Conservation (phyloP, 257 asterid species). For the Ocimum tenuiflorum region DNA sequence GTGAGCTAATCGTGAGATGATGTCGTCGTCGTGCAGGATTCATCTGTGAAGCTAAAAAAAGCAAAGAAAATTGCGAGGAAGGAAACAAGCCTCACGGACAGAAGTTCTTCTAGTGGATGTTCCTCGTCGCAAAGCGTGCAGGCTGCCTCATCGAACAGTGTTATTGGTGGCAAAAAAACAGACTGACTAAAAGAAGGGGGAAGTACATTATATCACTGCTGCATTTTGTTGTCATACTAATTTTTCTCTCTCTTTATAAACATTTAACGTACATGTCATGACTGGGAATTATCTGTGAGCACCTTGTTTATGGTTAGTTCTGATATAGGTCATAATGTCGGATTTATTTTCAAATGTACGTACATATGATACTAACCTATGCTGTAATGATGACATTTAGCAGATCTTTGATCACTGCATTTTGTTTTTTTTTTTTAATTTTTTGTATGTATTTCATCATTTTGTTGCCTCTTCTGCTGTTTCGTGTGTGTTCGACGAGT, state of each 20-base stretch:
- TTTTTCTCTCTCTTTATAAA: slow-evolving; percentile 2
- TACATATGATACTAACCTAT: too few species aligned
- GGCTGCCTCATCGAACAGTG: slow-evolving; percentile 65
- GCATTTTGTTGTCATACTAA: slow-evolving; percentile 8
- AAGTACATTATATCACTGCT: slow-evolving; percentile 3
- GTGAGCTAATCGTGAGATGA: slow-evolving; percentile 9
- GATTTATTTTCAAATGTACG: not conserved
- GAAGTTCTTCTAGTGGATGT: slow-evolving; percentile 84
- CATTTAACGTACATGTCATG: not conserved
- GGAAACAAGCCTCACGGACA: slow-evolving; percentile 51
- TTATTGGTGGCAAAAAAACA: slow-evolving; percentile 48
- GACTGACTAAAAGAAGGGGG: slow-evolving; percentile 27
- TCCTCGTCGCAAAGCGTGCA: slow-evolving; percentile 74
- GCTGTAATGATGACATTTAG: too few species aligned
- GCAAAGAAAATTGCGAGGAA: slow-evolving; percentile 46
- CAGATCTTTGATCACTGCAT: too few species aligned
- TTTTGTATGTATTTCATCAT: too few species aligned
- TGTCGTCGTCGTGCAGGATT: slow-evolving; percentile 47
- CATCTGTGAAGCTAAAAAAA: slow-evolving; percentile 51
- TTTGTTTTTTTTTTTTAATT: too few species aligned
- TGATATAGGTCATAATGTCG: not conserved
- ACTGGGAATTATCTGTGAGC: not conserved
- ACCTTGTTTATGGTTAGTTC: slow-evolving; percentile 6
- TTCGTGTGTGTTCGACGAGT: too few species aligned
- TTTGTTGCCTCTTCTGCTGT: too few species aligned